Base-by-base conservation (phyloP, 768 basidiomycete genomes). In the Tubosaeta sp. region DNA sequence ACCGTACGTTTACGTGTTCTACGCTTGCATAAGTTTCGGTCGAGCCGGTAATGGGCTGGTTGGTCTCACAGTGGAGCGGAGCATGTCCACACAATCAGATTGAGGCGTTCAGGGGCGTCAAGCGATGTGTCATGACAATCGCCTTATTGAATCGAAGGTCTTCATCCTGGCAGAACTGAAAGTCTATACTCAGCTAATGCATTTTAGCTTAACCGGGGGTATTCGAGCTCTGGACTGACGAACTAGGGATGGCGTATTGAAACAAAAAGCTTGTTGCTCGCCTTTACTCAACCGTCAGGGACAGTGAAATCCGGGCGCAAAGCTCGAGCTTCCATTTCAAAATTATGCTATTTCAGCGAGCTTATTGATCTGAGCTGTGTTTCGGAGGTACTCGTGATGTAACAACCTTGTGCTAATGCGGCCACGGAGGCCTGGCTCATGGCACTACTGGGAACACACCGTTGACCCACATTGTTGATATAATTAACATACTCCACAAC, bases 401-500 rank as follows among this genome's bases (percentile, higher is more conserved):
- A 49, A 45, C 31, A 31, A 52, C 25, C 30, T 19, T 22, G 16
- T 35, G 16, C 44, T 25, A 16, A 42, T 36, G 13, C 10, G 14
- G 30, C 22, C 18, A 29, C 22, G 39, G 39, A 38, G 24, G 18
- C 36, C 39, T 43, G 42, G 31, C 19, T 38, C 29, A 44, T 31
- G 53, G 19, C 38, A 42, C 3, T 21, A 31, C 32, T 40, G 25
- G 19, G 21, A 29, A 21, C 22, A 18, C 29, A 18, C 18, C 22
- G n/a, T 2, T 36, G 27, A 54, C 48, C 45, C 48, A 53, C 48
- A 42, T 10, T 41, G 19, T 35, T 44, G 44, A 31, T 43, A 24
- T 39, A 42, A 34, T 45, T 34, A 50, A 36, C 49, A 49, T 13
- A 59, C 59, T 40, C 73, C 74, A 55, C 74, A 76, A 7, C 57